Evolutionary conservation across 176 grass and related monocot species (phyloP), one percentile per base, ranked within the genome.

Genomic region (Carex scoparia): DNA sequence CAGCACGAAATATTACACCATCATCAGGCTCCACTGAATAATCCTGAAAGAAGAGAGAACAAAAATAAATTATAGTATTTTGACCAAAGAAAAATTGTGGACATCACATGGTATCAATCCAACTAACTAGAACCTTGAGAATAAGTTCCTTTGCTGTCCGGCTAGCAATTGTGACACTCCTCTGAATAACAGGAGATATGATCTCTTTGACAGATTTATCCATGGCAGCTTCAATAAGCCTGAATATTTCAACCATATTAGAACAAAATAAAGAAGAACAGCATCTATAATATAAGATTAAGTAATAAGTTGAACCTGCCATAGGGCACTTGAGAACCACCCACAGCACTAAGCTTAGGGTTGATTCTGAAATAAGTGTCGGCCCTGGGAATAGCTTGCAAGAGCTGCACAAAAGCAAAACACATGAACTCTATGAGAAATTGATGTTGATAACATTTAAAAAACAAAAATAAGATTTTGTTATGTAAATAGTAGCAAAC

Each of bases 111-210:
- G 11, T 11, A 81, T 44, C 10, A 78, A 23, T 75, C 10, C 1
- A 49, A 49, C 15, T 81, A 78, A 89, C 54, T 82, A 65, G 68
- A 65, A 96, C 94, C 95, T 98, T 98, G 76, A 98, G 72, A 87
- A 94, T 94, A 86, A 98, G 92, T 87, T 98, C 95, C 65, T 98
- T 98, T 1, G 95, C 93, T 18, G 95, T 98, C 81, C 95, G 89
- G 86, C 88, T 93, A 88, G 93, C 93, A 82, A 98, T 98, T 58
- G 95, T 98, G 79, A 98, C 93, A 90, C 95, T 98, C 88, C 92
- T 90, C 85, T 94, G 93, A 87, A 98, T 98, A 82, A 98, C 95
- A 83, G 95, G 92, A 62, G 86, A 90, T 82, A 98, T 89, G 67
- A 98, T 98, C 84, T 98, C 95, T 86, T 88, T 94, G 59, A 94